phyloP scores from a whole-genome alignment of 345 rosid genomes.

The Camelina sativa region DNA sequence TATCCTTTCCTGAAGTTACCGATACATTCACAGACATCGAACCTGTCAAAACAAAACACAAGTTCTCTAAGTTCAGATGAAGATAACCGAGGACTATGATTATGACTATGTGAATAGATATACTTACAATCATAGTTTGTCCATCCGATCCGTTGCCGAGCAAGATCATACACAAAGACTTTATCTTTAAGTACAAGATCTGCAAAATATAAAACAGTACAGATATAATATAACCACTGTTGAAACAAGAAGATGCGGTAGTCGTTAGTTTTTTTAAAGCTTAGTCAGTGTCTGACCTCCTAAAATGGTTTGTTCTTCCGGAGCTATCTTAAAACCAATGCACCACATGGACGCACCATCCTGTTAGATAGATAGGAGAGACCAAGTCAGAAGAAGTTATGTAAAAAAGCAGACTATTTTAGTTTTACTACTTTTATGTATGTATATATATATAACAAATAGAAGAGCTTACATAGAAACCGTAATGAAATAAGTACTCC shows the following conservation, averaged over 20 bases:
- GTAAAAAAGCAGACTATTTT: slow-evolving; percentile 13
- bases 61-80: background rate
- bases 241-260: background rate
- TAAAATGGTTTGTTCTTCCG: slow-evolving; percentile 67
- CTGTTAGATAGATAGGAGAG: slow-evolving; percentile 48
- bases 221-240: background rate
- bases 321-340: slow-evolving; percentile 74
- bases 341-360: slow-evolving; percentile 88
- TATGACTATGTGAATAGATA: background rate
- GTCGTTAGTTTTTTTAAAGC: background rate
- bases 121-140: slow-evolving; percentile 90
- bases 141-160: slow-evolving; percentile 88
- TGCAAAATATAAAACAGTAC: slow-evolving; percentile 47
- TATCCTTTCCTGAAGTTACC: slow-evolving; percentile 66
- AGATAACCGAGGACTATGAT: background rate
- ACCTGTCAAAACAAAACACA: slow-evolving; percentile 52
- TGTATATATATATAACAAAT: background rate
- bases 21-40: slow-evolving; percentile 90
- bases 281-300: slow-evolving; percentile 65
- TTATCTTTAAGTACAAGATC: slow-evolving; percentile 95
- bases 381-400: background rate
- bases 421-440: background rate
- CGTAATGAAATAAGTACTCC: slow-evolving; percentile 78
- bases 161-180: slow-evolving; percentile 88
- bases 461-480: slow-evolving; percentile 64